Evolutionary conservation across 371 early-diverging fungal species (phyloP).

Genomic region (Thermomucor indicae-seudaticae): DNA sequence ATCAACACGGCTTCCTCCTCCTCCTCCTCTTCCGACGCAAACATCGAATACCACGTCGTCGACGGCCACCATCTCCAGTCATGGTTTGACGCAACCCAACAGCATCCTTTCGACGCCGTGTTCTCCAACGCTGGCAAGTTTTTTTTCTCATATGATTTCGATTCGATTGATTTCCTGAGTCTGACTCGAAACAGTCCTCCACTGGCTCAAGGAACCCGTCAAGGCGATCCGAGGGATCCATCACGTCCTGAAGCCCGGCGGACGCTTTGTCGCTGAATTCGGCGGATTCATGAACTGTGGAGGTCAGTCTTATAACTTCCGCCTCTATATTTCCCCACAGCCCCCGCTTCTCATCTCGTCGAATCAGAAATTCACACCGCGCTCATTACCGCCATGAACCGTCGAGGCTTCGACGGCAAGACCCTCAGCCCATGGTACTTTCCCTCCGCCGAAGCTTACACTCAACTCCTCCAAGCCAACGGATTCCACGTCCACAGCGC

Average conservation of each 20-base stretch:
- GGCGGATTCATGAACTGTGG: constrained; percentile 57
- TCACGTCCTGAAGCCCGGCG: constrained; percentile 50
- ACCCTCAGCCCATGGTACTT: constrained; percentile 66
- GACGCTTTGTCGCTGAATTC: constrained; percentile 61
- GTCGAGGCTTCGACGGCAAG: constrained; percentile 52
- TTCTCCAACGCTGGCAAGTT: constrained; percentile 56
- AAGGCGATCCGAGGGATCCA: constrained; percentile 56
- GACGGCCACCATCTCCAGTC: constrained; percentile 49
- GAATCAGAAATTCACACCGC: constrained; percentile 52
- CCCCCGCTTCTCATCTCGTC: too few species aligned
- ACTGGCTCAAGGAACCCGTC: constrained; percentile 72
- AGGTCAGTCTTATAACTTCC: constrained; percentile 9
- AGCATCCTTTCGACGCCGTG: constrained; percentile 50
- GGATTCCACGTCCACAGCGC: constrained; percentile 49
- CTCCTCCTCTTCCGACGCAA: constrained; percentile 23
- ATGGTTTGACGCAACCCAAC: constrained; percentile 32
- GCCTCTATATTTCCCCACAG: too few species aligned
- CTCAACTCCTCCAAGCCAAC: constrained; percentile 43
- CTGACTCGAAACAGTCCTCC: constrained; percentile 61
- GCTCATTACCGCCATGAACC: constrained; percentile 50
- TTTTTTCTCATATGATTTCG: background rate
- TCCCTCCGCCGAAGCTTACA: constrained; percentile 54
- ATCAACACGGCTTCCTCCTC: constrained; percentile 40
- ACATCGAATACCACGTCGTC: constrained; percentile 32
- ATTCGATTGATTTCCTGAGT: constrained; percentile 10